Evolutionary conservation across 2,329 filamentous ascomycete species (phyloP).

Genomic region (Aspergillus neotritici): DNA sequence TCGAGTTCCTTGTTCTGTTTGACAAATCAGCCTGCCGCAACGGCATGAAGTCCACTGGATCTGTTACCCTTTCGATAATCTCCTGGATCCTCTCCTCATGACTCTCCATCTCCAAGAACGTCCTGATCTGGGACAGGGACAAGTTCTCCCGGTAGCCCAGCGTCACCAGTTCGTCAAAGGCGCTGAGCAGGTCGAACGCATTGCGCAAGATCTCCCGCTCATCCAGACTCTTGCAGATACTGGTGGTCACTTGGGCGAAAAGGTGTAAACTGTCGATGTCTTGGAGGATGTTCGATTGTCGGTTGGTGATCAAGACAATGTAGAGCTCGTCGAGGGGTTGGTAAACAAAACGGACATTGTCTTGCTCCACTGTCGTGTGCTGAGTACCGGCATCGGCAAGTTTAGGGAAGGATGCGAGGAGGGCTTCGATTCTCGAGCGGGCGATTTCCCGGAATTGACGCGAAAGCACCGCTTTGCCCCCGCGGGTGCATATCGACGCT

Average conservation of each 20-base stretch:
- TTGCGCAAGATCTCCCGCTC: slow-evolving; percentile 93
- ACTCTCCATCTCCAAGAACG: slow-evolving; percentile 98
- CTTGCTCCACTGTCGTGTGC: slow-evolving; percentile 97
- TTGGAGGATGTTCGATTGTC: slow-evolving; percentile 97
- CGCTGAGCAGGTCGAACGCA: slow-evolving; percentile 91
- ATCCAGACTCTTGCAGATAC: slow-evolving; percentile 91
- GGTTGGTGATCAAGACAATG: slow-evolving; percentile 99
- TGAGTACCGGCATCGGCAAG: slow-evolving; percentile 92
- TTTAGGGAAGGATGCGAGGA: slow-evolving; percentile 96
- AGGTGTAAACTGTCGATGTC: slow-evolving; percentile 98
- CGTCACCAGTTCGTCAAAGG: slow-evolving; percentile 95
- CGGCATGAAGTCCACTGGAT: slow-evolving; percentile 18
- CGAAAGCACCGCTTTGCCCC: slow-evolving; percentile 96
- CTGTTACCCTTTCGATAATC: slow-evolving; percentile 76
- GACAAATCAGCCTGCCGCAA: slow-evolving; percentile 18
- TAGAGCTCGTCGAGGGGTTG: slow-evolving; percentile 98
- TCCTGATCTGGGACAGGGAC: slow-evolving; percentile 95
- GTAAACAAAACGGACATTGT: slow-evolving; percentile 99
- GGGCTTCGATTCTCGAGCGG: slow-evolving; percentile 89
- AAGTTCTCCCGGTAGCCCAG: slow-evolving; percentile 94
- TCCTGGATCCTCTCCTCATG: slow-evolving; percentile 99
- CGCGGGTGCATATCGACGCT: slow-evolving; percentile 96
- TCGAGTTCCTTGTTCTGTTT: slow-evolving; percentile 93
- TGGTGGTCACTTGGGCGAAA: slow-evolving; percentile 94
- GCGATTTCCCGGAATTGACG: slow-evolving; percentile 98